Percentiles rank a stretch among this genome's conserved stretches.
Evolutionary conservation across 805 yeast genomes (phyloP).

Genomic region (Barnettozyma vustinii): DNA sequence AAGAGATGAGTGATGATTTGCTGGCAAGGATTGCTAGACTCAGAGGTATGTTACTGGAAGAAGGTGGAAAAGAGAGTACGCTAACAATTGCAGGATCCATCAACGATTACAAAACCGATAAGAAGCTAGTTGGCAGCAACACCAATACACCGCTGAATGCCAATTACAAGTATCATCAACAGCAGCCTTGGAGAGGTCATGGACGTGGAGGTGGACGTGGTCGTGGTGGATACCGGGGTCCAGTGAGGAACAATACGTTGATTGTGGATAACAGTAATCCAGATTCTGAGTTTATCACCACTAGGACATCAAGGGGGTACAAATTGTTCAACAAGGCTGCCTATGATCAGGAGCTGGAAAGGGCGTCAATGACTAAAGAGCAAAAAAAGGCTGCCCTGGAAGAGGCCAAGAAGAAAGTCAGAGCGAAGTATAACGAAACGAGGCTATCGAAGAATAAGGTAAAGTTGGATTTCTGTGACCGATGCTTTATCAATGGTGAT

Average conservation of each 20-base stretch:
- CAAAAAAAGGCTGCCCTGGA: constrained; percentile 20
- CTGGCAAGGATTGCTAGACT: constrained; percentile 9
- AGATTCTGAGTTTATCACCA: constrained; percentile 26
- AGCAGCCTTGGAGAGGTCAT: constrained; percentile 1
- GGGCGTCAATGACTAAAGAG: constrained; percentile 19
- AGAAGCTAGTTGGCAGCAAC: constrained; percentile 7
- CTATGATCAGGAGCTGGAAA: constrained; percentile 29
- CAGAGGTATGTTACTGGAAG: constrained; percentile 11
- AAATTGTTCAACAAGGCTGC: constrained; percentile 34
- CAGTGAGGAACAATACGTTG: constrained; percentile 26
- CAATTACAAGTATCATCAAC: constrained; percentile 1
- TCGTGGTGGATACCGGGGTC: constrained; percentile 4
- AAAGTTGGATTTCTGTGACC: constrained; percentile 40
- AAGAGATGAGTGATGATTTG: neutral
- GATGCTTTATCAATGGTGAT: constrained; percentile 37
- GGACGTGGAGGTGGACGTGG: constrained; percentile 19
- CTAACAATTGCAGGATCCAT: constrained; percentile 15
- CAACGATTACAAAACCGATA: constrained; percentile 12
- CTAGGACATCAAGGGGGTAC: constrained; percentile 32
- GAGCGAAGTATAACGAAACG: constrained; percentile 17
- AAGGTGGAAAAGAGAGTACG: neutral
- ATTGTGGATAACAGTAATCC: constrained; percentile 24
- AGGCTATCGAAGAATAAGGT: constrained; percentile 28
- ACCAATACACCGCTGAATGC: constrained; percentile 9
- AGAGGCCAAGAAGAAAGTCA: constrained; percentile 14